A percentile compares a stretch with the other conserved stretches of the same genome.
Conservation (phyloP, 2,329 filamentous ascomycete species). For the Echinosphaeria canescens region DNA sequence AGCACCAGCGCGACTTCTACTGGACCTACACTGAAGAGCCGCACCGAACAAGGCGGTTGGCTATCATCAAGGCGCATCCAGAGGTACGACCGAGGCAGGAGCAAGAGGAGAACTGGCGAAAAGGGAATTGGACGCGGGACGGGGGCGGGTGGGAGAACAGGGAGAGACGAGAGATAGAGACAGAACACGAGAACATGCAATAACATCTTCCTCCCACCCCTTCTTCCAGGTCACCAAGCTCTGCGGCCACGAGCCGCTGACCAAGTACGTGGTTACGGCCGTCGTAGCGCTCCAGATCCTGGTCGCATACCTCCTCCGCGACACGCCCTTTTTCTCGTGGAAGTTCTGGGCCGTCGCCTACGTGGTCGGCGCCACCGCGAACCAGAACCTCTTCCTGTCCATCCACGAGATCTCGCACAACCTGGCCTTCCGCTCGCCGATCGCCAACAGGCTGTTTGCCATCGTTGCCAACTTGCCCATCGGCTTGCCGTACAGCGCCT, state of each 20-base stretch:
- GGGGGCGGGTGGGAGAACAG: too few relatives aligned
- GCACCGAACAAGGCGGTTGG: conserved; percentile 71
- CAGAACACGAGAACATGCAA: too few relatives aligned
- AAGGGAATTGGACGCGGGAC: too few relatives aligned
- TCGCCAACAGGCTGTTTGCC: conserved; percentile 68
- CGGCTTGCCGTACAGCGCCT: conserved; percentile 86
- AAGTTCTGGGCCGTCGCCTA: conserved; percentile 77
- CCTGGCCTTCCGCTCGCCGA: conserved; percentile 65
- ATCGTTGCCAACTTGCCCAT: conserved; percentile 94
- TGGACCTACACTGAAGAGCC: conserved; percentile 99
- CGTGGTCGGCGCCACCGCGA: conserved; percentile 79
- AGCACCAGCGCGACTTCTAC: conserved; percentile 49
- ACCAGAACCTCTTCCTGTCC: conserved; percentile 95
- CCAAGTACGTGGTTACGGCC: conserved; percentile 72
- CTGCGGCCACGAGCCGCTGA: conserved; percentile 87
- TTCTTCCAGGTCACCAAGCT: conserved; percentile 95
- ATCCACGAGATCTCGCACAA: conserved; percentile 99
- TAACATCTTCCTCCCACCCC: conserved; percentile 1
- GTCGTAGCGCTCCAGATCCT: conserved; percentile 69
- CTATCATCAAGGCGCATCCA: conserved; percentile 95
- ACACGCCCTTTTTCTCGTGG: conserved; percentile 64
- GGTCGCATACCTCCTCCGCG: conserved; percentile 55
- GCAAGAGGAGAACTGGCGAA: too few relatives aligned
- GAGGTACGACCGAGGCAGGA: conserved; percentile 48
- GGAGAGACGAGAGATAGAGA: too few relatives aligned